Percentiles rank a stretch among this genome's conserved stretches.
These are phyloP conservation scores for Batrachochytrium dendrobatidis DNA, from an alignment of 371 early-diverging fungal species.

Conservation along the genomic window DNA sequence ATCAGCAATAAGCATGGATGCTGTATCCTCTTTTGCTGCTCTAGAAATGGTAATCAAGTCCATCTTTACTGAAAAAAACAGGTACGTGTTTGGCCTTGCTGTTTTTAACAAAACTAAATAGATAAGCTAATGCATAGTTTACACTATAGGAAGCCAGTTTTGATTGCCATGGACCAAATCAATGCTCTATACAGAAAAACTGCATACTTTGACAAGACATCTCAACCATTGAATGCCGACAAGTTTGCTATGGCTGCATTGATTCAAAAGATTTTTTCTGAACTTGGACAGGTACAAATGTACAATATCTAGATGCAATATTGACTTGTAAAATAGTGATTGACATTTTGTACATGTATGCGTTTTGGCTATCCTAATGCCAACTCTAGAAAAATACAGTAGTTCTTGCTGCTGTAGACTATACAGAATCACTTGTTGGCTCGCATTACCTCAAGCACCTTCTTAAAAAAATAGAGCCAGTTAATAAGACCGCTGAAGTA, in stretches of 20 bases:
- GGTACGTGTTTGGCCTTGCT: background rate
- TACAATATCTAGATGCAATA: too few relatives aligned
- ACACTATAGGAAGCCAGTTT: background rate
- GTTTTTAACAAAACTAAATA: background rate
- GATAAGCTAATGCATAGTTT: background rate
- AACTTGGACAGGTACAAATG: background rate
- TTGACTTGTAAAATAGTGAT: too few relatives aligned
- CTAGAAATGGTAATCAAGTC: background rate
- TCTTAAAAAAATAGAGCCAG: background rate
- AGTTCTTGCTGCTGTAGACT: background rate
- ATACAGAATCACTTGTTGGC: background rate
- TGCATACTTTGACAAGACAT: background rate
- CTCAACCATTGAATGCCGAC: background rate
- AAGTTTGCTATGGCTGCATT: background rate
- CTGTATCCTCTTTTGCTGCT: background rate
- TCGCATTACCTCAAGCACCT: background rate
- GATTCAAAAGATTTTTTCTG: background rate
- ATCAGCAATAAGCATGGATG: background rate
- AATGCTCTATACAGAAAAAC: background rate
- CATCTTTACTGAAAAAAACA: background rate
- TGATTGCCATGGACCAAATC: background rate
- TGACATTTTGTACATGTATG: too few relatives aligned
- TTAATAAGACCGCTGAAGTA: background rate
- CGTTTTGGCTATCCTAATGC: too few relatives aligned
- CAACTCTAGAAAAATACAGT: background rate